phyloP scores from a whole-genome alignment of 305 asterid genomes.

The Fraxinus albicans region DNA sequence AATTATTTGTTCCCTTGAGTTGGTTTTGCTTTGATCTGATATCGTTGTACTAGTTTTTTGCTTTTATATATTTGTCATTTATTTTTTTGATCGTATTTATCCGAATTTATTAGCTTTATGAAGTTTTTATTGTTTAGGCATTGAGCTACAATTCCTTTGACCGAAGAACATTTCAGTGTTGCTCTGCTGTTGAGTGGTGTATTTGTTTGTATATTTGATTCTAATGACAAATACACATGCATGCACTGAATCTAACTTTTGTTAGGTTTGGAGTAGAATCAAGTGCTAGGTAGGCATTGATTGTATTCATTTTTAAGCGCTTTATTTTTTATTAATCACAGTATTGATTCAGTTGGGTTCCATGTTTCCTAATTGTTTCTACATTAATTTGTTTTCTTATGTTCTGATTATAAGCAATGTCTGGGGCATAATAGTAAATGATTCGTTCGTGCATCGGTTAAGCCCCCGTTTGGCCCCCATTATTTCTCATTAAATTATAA shows the following conservation, averaged over 20 bases:
- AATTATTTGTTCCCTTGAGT: slow-evolving; percentile 13
- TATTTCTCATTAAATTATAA: too few relatives aligned
- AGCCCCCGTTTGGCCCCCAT: too few relatives aligned
- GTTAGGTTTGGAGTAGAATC: slow-evolving; percentile 18
- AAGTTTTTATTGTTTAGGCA: slow-evolving; percentile 16
- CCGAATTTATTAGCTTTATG: background rate
- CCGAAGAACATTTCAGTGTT: background rate
- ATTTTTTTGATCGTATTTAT: slow-evolving; percentile 1
- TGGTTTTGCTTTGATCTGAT: slow-evolving; percentile 21
- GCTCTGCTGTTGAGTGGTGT: slow-evolving; percentile 1
- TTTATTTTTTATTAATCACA: background rate
- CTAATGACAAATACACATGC: slow-evolving; percentile 24
- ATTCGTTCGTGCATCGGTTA: background rate
- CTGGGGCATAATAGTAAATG: slow-evolving; percentile 9
- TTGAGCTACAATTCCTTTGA: background rate
- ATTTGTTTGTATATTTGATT: slow-evolving; percentile 11
- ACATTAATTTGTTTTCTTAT: slow-evolving; percentile 21
- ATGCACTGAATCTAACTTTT: slow-evolving; percentile 33
- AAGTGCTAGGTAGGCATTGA: background rate
- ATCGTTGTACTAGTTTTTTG: slow-evolving; percentile 9
- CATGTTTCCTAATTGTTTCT: background rate
- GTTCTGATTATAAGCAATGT: slow-evolving; percentile 3
- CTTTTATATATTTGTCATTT: background rate
- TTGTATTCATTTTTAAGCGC: background rate
- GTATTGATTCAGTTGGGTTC: slow-evolving; percentile 7